These are phyloP conservation scores for Neofusicoccum ribis DNA, from an alignment of 2,329 filamentous ascomycete genomes.

Conservation along the genomic window DNA sequence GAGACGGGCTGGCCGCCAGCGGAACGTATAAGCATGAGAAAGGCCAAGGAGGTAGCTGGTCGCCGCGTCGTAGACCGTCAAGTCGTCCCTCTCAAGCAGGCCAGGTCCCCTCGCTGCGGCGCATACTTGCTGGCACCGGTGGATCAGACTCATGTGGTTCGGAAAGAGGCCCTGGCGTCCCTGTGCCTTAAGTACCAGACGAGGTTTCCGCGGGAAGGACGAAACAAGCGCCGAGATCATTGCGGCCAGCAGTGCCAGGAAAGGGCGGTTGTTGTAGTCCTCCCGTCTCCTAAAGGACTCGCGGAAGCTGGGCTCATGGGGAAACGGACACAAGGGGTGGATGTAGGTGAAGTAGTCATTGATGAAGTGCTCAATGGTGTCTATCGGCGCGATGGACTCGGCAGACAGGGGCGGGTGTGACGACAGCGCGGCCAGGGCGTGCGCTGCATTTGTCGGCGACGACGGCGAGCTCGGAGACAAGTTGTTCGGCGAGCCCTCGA, in stretches of 20 bases:
- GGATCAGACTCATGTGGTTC: slow-evolving; percentile 67
- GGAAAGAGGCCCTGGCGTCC: slow-evolving; percentile 66
- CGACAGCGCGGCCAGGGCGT: slow-evolving; percentile 53
- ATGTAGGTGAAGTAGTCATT: slow-evolving; percentile 85
- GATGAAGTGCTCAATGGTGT: slow-evolving; percentile 67
- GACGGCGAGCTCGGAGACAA: slow-evolving; percentile 47
- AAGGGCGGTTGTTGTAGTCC: slow-evolving; percentile 65
- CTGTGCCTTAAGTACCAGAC: slow-evolving; percentile 68
- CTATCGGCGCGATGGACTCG: slow-evolving; percentile 70
- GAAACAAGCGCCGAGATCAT: slow-evolving; percentile 75
- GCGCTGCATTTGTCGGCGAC: slow-evolving; percentile 55
- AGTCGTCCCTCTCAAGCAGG: slow-evolving; percentile 54
- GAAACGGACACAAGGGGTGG: slow-evolving; percentile 74
- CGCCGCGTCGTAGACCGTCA: slow-evolving; percentile 63
- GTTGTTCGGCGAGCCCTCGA: slow-evolving; percentile 47
- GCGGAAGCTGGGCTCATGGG: slow-evolving; percentile 75
- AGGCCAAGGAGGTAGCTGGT: slow-evolving; percentile 76
- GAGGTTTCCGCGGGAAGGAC: slow-evolving; percentile 71
- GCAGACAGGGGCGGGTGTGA: slow-evolving; percentile 54
- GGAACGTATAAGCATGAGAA: slow-evolving; percentile 66
- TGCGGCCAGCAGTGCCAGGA: slow-evolving; percentile 69
- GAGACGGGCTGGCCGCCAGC: slow-evolving; percentile 66
- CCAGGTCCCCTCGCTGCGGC: slow-evolving; percentile 64
- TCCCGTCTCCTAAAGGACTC: slow-evolving; percentile 66
- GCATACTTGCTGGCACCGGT: slow-evolving; percentile 70